These are phyloP conservation scores for Chaetomidium leptoderma DNA, from an alignment of 495 filamentous ascomycete genomes.

Conservation along the genomic window DNA sequence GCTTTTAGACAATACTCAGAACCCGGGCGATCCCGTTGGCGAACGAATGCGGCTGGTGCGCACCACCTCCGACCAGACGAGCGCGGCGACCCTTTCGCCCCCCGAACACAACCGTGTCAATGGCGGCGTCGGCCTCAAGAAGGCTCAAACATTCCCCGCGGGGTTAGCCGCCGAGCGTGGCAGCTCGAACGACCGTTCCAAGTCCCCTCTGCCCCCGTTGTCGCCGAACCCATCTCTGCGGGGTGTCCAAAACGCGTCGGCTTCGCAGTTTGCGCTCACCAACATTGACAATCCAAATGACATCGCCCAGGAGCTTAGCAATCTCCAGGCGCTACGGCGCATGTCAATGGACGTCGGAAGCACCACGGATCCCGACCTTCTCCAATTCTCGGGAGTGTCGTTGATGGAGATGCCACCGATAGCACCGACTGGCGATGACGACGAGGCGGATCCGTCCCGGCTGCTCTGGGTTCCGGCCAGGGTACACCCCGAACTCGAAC, in stretches of 20 bases:
- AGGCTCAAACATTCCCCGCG: conserved; percentile 39
- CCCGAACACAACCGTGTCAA: conserved; percentile 12
- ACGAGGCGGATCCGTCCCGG: conserved; percentile 82
- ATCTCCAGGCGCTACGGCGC: conserved; percentile 87
- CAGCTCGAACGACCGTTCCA: conserved; percentile 49
- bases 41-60: conserved; percentile 42
- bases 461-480: conserved; percentile 95
- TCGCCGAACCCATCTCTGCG: conserved; percentile 60
- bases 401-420: conserved; percentile 63
- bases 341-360: conserved; percentile 98
- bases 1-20: conserved; percentile 27
- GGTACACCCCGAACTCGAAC: conserved; percentile 90
- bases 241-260: conserved; percentile 54
- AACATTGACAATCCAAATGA: conserved; percentile 90
- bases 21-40: conserved; percentile 26
- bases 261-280: conserved; percentile 75
- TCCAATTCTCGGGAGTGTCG: conserved; percentile 64
- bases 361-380: conserved; percentile 86
- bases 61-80: conserved; percentile 40
- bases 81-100: conserved; percentile 4
- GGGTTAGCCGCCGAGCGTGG: conserved; percentile 44
- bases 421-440: conserved; percentile 69
- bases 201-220: conserved; percentile 41
- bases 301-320: conserved; percentile 91
- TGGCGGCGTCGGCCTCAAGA: conserved; percentile 30